phyloP scores from a whole-genome alignment of 345 rosid genomes.

The Jatropha curcas region DNA sequence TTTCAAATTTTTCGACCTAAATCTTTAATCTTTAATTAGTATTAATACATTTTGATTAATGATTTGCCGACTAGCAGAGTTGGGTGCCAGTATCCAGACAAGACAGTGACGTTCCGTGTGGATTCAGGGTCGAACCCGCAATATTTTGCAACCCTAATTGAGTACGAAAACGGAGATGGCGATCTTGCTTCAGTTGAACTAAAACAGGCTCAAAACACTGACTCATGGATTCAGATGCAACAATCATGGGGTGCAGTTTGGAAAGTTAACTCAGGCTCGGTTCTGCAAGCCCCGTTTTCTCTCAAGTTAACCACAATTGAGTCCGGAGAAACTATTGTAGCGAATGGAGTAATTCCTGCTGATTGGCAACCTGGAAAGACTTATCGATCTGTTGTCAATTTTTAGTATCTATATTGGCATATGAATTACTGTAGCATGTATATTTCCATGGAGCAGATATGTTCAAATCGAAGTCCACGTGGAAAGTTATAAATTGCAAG shows the following conservation, averaged over 20 bases:
- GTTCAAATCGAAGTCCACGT: conserved; percentile 1
- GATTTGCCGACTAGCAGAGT: conserved; percentile 37
- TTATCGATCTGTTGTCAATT: conserved; percentile 53
- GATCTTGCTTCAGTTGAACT: conserved; percentile 43
- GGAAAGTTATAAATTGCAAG: neutral
- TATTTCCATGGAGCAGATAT: conserved; percentile 13
- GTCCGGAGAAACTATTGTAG: conserved; percentile 37
- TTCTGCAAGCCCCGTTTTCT: conserved; percentile 53
- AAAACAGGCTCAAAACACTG: conserved; percentile 41
- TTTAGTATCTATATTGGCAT: conserved; percentile 2
- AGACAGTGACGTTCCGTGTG: conserved; percentile 42
- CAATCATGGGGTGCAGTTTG: conserved; percentile 64
- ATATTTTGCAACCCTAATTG: conserved; percentile 51
- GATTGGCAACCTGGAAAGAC: conserved; percentile 55
- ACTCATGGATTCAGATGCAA: conserved; percentile 56
- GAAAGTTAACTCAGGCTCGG: conserved; percentile 47
- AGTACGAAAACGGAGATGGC: conserved; percentile 55
- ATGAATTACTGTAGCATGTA: neutral
- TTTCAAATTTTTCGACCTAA: neutral
- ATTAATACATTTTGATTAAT: neutral
- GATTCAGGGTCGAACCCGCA: conserved; percentile 53
- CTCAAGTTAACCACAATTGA: conserved; percentile 43
- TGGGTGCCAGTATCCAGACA: conserved; percentile 47
- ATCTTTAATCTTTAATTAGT: no score
- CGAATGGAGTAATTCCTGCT: conserved; percentile 50